Evolutionary conservation across 495 filamentous ascomycete genomes (phyloP).

Genomic region (Xylaria palmicola): DNA sequence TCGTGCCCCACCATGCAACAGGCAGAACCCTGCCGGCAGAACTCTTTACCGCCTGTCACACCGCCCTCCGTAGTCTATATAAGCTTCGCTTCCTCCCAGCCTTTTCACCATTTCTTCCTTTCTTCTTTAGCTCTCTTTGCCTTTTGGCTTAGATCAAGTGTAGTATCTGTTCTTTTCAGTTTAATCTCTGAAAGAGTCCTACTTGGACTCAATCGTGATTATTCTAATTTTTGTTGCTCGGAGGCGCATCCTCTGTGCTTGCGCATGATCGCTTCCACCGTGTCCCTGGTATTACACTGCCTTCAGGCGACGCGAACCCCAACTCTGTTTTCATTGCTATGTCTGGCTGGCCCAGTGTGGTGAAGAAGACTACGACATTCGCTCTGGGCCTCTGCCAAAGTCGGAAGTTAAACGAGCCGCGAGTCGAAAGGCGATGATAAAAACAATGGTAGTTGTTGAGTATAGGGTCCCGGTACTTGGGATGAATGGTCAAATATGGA

Average conservation of each 20-base stretch:
- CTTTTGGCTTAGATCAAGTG: constrained; percentile 82
- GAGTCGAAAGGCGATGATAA: no score
- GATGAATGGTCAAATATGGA: no score
- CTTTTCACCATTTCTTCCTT: constrained; percentile 23
- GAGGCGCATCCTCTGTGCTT: constrained; percentile 65
- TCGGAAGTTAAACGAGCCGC: no score
- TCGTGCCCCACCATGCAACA: neutral
- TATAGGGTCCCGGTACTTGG: no score
- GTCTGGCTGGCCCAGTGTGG: constrained; percentile 49
- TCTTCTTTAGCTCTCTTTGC: constrained; percentile 33
- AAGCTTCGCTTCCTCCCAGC: constrained; percentile 11
- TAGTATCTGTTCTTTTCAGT: constrained; percentile 97
- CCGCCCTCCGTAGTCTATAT: constrained; percentile 10
- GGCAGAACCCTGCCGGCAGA: constrained; percentile 13
- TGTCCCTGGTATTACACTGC: constrained; percentile 81
- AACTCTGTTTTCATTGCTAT: constrained; percentile 41
- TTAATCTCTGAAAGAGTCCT: constrained; percentile 62
- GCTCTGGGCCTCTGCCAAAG: no score
- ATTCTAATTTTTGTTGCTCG: constrained; percentile 66
- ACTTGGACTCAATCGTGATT: constrained; percentile 64
- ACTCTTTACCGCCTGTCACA: constrained; percentile 19
- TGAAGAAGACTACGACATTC: constrained; percentile 64
- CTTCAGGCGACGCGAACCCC: constrained; percentile 67
- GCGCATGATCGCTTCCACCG: constrained; percentile 64
- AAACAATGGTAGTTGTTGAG: no score